Evolutionary conservation across 495 filamentous ascomycete genomes (phyloP).

Genomic region (Annulohypoxylon moriforme): DNA sequence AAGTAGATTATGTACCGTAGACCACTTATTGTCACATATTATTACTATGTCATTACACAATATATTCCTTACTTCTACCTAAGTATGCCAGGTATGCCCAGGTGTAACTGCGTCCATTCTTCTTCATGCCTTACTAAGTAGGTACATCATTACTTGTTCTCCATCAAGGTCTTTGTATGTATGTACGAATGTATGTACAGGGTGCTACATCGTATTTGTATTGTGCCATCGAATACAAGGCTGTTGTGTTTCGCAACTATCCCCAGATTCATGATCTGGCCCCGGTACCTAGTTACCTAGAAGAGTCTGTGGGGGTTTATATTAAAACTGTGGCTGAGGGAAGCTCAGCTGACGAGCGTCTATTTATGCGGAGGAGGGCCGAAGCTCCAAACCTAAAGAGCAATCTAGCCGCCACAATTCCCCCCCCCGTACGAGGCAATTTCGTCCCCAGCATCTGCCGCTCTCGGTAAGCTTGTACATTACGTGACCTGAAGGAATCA

Average conservation of each 20-base stretch:
- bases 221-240: constrained; percentile 21
- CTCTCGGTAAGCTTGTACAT: constrained; percentile 13
- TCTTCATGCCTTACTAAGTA: not conserved
- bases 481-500: constrained; percentile 35
- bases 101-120: not conserved
- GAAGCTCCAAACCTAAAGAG: constrained; percentile 23
- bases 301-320: constrained; percentile 26
- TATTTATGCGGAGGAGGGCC: constrained; percentile 35
- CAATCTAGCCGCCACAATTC: constrained; percentile 38
- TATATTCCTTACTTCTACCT: not conserved
- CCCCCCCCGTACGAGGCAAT: constrained; percentile 33
- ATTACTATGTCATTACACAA: constrained; percentile 9
- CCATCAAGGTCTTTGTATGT: constrained; percentile 6
- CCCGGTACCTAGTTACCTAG: not conserved
- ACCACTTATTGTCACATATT: not conserved
- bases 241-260: constrained; percentile 25
- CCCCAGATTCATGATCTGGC: constrained; percentile 20
- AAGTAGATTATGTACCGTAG: constrained; percentile 1
- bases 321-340: constrained; percentile 39
- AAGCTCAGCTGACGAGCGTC: constrained; percentile 36
- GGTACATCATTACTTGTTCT: not conserved
- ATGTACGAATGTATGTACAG: constrained; percentile 2
- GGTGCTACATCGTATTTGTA: constrained; percentile 38
- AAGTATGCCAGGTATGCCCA: not conserved
- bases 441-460: constrained; percentile 31